phyloP scores from a whole-genome alignment of 2,329 filamentous ascomycete genomes.

The Phaeosphaeria sp. region DNA sequence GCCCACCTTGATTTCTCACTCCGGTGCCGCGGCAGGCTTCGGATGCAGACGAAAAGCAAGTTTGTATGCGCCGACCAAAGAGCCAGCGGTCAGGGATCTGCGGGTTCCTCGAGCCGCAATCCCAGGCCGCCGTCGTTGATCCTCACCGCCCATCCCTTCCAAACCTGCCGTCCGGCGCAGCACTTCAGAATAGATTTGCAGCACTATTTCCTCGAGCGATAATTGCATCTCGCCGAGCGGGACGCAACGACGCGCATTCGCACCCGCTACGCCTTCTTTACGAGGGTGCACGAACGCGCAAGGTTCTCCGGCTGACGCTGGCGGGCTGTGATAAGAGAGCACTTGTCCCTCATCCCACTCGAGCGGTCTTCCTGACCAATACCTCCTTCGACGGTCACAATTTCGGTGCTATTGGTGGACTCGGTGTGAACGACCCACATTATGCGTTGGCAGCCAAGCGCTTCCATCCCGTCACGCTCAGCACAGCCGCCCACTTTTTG shows the following conservation, averaged over 20 bases:
- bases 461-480: slow-evolving; percentile 41
- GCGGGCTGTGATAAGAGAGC: slow-evolving; percentile 43
- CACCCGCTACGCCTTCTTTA: slow-evolving; percentile 24
- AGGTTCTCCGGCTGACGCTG: slow-evolving; percentile 20
- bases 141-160: slow-evolving; percentile 30
- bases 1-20: background rate
- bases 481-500: slow-evolving; percentile 32
- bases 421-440: slow-evolving; percentile 34
- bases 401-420: slow-evolving; percentile 24
- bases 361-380: slow-evolving; percentile 38
- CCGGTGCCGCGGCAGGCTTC: slow-evolving; percentile 10
- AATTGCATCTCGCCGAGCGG: slow-evolving; percentile 34
- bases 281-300: slow-evolving; percentile 22
- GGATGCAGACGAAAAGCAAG: slow-evolving; percentile 20
- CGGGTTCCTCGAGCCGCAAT: slow-evolving; percentile 29
- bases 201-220: slow-evolving; percentile 20
- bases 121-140: slow-evolving; percentile 16
- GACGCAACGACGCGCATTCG: slow-evolving; percentile 20
- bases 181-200: slow-evolving; percentile 32
- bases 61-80: slow-evolving; percentile 13
- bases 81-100: slow-evolving; percentile 20
- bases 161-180: slow-evolving; percentile 29
- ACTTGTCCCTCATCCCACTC: slow-evolving; percentile 33
- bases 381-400: slow-evolving; percentile 31
- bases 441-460: slow-evolving; percentile 47